Base-by-base conservation (phyloP, 192 early-diverging fungal genomes). In the Chytriomyces confervae region DNA sequence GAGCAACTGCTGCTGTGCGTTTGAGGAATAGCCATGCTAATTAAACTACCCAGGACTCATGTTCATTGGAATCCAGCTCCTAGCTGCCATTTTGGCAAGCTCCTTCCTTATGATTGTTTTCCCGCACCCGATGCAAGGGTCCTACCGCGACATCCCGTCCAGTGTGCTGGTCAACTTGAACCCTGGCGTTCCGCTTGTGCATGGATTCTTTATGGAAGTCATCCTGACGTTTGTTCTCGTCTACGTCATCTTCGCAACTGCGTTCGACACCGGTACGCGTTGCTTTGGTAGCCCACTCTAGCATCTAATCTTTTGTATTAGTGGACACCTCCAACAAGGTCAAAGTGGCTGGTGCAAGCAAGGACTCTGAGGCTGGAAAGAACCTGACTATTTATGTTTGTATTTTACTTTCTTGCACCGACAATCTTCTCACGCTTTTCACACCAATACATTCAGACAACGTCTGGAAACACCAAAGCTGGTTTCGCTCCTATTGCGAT, bases 171-270 rank as follows among this genome's bases (percentile, higher is more conserved):
- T 88, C 66, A 77, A 79, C 36, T 60, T 89, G 51, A 62, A 84
- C 65, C 18, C 70, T 7, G 49, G 66, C 3, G 79, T 86, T 8
- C 72, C 82, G 16, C 13, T 86, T 50, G 80, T 69, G n/a, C 75
- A 86, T 46, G 89, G 87, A 6, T 89, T 90, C 74, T 87, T 82
- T 36, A 90, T 90, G 89, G 89, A 90, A 68, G 20, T 88, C 5
- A 79, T 79, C 11, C 64, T 90, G 69, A 88, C 89, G 45, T 89
- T 89, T 72, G 86, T 90, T 43, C 75, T 90, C 44, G 89, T 89
- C 45, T 90, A 90, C 74, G 87, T 89, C 29, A 89, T 90, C 70
- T 90, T 90, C 67, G 89, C 89, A 7, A 89, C 87, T 16, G 89
- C 89, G 27, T 89, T 90, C 72, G 89, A 90, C 69, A 90, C 89